These are phyloP conservation scores for Colletotrichum coccodes DNA, from an alignment of 2,329 filamentous ascomycete species.

Conservation along the genomic window DNA sequence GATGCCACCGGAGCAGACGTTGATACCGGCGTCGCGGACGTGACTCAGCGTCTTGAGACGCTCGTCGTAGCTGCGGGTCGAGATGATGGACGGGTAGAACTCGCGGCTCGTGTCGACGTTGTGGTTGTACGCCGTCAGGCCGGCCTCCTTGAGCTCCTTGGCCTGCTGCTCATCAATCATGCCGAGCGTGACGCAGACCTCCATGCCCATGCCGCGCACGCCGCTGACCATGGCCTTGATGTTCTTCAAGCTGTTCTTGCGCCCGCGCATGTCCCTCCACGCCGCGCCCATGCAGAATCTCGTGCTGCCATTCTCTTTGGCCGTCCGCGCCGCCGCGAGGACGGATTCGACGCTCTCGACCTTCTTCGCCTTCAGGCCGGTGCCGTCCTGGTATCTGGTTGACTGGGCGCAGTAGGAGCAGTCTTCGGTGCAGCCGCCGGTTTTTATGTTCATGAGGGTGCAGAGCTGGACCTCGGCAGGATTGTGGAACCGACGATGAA, in stretches of 20 bases:
- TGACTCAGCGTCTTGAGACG: constrained; percentile 81
- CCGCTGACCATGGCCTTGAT: constrained; percentile 88
- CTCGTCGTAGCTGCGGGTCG: constrained; percentile 88
- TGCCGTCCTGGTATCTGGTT: constrained; percentile 79
- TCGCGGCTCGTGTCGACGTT: constrained; percentile 92
- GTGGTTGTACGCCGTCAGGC: constrained; percentile 93
- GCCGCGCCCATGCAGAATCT: constrained; percentile 96
- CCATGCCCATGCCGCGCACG: constrained; percentile 85
- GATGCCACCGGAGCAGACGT: constrained; percentile 91
- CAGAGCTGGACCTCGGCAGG: constrained; percentile 89
- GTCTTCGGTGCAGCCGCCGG: constrained; percentile 90
- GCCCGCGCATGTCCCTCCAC: constrained; percentile 93
- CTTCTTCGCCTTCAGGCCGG: constrained; percentile 82
- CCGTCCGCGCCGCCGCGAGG: constrained; percentile 78
- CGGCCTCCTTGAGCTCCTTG: constrained; percentile 82
- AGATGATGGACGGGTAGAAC: constrained; percentile 88
- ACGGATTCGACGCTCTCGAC: constrained; percentile 85
- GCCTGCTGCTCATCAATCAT: constrained; percentile 90
- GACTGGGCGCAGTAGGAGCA: constrained; percentile 95
- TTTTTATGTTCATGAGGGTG: constrained; percentile 97
- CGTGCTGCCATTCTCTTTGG: constrained; percentile 86
- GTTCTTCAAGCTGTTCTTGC: constrained; percentile 84
- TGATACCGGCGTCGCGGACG: constrained; percentile 87
- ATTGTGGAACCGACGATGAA: constrained; percentile 88
- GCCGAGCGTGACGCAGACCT: constrained; percentile 91